Conservation (phyloP, 1,284 basidiomycete species). For the Malassezia globosa region DNA sequence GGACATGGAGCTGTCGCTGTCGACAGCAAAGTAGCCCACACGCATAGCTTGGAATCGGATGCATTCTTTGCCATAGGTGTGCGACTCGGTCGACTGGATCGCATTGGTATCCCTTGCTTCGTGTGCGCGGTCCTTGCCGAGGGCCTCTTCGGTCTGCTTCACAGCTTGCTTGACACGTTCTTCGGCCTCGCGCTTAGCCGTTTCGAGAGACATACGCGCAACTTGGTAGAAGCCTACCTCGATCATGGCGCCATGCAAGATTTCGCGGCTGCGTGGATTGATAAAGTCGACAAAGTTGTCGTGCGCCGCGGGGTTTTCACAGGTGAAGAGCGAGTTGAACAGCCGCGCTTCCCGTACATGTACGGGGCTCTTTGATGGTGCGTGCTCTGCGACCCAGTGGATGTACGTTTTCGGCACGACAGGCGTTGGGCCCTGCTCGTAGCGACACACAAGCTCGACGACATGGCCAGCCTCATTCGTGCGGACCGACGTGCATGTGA, state of each 20-base stretch:
- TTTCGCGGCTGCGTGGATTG: conserved; percentile 65
- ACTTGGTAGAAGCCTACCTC: conserved; percentile 83
- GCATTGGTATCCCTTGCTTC: neutral
- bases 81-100: neutral
- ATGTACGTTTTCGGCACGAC: conserved; percentile 79
- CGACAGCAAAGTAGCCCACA: conserved; percentile 87
- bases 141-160: conserved; percentile 46
- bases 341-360: conserved; percentile 76
- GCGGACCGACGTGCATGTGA: conserved; percentile 82
- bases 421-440: conserved; percentile 54
- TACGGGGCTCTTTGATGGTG: conserved; percentile 66
- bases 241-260: conserved; percentile 67
- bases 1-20: conserved; percentile 53
- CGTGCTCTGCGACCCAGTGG: conserved; percentile 90
- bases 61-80: conserved; percentile 67
- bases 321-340: conserved; percentile 88
- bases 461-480: conserved; percentile 59
- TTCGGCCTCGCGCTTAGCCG: conserved; percentile 60
- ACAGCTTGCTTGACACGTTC: conserved; percentile 50
- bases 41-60: conserved; percentile 93
- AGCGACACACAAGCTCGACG: conserved; percentile 63
- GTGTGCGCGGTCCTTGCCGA: conserved; percentile 9
- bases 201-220: conserved; percentile 59
- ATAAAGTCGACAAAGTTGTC: conserved; percentile 67
- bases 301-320: conserved; percentile 69